Percentiles rank a stretch among this genome's conserved stretches.
Evolutionary conservation across 192 early-diverging fungal species (phyloP).

Genomic region (Rhizophagus prolifer): DNA sequence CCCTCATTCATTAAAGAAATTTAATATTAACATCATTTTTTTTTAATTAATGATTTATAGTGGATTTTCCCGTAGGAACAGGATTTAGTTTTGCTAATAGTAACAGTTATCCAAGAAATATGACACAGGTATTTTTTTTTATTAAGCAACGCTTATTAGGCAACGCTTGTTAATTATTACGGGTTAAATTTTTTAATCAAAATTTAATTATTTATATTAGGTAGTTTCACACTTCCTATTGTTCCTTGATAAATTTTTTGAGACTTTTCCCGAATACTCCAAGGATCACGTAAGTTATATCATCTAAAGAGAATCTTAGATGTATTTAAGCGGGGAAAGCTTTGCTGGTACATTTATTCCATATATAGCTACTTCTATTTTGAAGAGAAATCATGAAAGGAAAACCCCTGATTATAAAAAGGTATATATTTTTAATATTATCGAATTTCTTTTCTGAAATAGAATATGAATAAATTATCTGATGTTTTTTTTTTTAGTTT

Average conservation of each 20-base stretch:
- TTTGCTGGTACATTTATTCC: conserved; percentile 66
- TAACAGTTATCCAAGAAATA: conserved; percentile 35
- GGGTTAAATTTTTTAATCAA: conserved; percentile 27
- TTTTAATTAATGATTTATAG: conserved; percentile 34
- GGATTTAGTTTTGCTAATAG: conserved; percentile 55
- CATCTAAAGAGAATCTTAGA: conserved; percentile 31
- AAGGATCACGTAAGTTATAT: conserved; percentile 41
- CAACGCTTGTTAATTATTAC: conserved; percentile 1
- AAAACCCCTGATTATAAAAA: conserved; percentile 13
- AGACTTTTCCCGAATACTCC: conserved; percentile 49
- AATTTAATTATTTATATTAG: conserved; percentile 35
- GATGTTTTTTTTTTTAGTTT: conserved; percentile 32
- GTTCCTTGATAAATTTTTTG: conserved; percentile 52
- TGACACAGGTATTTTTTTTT: conserved; percentile 54
- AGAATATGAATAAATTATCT: neutral
- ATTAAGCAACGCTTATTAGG: neutral
- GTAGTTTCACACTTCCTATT: conserved; percentile 41
- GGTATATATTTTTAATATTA: neutral
- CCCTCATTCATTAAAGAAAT: no score
- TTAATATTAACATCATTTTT: neutral
- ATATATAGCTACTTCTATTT: conserved; percentile 44
- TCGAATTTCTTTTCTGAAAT: neutral
- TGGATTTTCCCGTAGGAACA: conserved; percentile 66
- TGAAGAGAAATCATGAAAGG: conserved; percentile 38
- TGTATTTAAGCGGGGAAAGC: conserved; percentile 66